A percentile compares a stretch with the other conserved stretches of the same genome.
These are phyloP conservation scores for Magnolia officinalis DNA, from an alignment of 164 flowering plant genomes.

Conservation along the genomic window DNA sequence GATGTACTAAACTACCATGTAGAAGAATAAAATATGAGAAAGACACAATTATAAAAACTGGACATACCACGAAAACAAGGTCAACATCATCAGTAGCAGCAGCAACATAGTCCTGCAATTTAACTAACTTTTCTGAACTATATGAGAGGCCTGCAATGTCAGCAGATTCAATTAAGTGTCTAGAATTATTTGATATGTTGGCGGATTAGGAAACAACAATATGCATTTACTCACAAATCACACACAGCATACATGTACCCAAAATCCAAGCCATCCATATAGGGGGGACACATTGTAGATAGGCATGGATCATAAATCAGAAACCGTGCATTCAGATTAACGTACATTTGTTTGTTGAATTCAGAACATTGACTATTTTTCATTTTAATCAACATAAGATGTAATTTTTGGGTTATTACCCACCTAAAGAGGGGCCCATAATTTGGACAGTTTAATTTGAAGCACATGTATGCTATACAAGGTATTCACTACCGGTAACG, in stretches of 20 bases:
- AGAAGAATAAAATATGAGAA: not conserved
- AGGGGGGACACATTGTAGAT: not conserved
- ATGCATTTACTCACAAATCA: not conserved
- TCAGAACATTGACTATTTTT: no score
- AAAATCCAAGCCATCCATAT: not conserved
- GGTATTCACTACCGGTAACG: no score
- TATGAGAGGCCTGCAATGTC: constrained; percentile 63
- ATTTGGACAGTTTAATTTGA: no score
- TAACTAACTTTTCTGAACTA: constrained; percentile 69
- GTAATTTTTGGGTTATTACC: no score
- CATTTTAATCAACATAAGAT: no score
- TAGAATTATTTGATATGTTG: not conserved
- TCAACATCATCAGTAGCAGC: constrained; percentile 37
- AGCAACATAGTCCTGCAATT: constrained; percentile 46
- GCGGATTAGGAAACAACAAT: not conserved
- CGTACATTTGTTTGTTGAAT: no score
- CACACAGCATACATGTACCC: no score
- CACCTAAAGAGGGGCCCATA: no score
- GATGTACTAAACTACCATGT: not conserved
- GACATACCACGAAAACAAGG: constrained; percentile 78
- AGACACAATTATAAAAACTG: not conserved
- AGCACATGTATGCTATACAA: no score
- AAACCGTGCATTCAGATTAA: no score
- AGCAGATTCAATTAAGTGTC: constrained; percentile 3
- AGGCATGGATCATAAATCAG: not conserved